phyloP scores from a whole-genome alignment of 306 rosid genomes.

The Prinsepia uniflora region DNA sequence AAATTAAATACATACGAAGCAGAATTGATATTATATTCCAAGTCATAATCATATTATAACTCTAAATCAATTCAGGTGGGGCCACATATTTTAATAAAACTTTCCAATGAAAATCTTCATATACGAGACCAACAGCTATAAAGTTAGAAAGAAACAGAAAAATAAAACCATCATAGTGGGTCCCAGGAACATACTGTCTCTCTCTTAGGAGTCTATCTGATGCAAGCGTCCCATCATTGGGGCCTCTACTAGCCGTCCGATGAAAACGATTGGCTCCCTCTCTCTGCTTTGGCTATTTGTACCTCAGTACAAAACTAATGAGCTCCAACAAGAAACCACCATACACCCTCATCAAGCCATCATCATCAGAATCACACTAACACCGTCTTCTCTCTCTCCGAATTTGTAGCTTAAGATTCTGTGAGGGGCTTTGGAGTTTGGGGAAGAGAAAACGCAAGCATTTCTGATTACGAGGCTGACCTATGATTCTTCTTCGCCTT shows the following conservation, averaged over 20 bases:
- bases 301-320: conserved; percentile 9
- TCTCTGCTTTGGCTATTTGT: no score
- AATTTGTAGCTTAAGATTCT: conserved; percentile 21
- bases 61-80: no score
- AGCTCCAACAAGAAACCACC: background rate
- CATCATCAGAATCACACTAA: background rate
- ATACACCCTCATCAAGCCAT: background rate
- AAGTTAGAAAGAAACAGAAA: background rate
- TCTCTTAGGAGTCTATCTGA: background rate
- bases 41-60: no score
- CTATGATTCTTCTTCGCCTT: conserved; percentile 11
- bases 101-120: no score
- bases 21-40: no score
- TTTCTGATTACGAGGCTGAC: conserved; percentile 32
- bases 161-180: background rate
- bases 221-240: background rate
- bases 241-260: background rate
- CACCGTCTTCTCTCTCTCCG: conserved; percentile 2
- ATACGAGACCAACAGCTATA: background rate
- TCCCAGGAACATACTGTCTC: background rate
- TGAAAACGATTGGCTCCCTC: background rate
- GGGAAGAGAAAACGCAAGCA: conserved; percentile 13
- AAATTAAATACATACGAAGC: no score
- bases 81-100: no score
- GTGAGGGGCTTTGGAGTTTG: conserved; percentile 39